phyloP scores from a whole-genome alignment of 306 rosid species.

The Canavalia gladiata region DNA sequence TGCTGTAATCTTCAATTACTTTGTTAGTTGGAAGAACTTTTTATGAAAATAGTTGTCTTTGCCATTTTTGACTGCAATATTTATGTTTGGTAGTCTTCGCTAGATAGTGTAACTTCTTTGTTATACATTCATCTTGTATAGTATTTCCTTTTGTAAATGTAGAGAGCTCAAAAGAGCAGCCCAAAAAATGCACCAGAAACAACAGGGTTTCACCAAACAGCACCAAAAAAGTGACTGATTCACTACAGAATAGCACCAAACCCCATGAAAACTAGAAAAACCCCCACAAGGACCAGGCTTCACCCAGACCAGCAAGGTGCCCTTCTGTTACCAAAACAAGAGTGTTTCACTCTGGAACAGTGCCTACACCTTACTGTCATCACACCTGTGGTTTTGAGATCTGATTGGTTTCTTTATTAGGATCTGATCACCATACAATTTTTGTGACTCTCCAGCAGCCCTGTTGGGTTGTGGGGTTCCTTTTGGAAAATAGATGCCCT shows the following conservation, averaged over 20 bases:
- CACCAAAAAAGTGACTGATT: background rate
- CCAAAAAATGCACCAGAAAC: background rate
- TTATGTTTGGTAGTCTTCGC: conserved; percentile 21
- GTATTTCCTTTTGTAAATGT: conserved; percentile 30
- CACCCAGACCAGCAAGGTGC: background rate
- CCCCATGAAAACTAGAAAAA: background rate
- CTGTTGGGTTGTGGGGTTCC: background rate
- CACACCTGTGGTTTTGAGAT: background rate
- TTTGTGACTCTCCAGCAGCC: background rate
- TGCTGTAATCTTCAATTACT: background rate
- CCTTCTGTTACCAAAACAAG: background rate
- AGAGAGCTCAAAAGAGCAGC: background rate
- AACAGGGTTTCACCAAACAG: background rate
- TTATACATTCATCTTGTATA: background rate
- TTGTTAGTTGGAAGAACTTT: conserved; percentile 16
- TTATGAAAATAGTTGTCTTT: background rate
- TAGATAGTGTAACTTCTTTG: background rate
- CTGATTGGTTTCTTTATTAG: background rate
- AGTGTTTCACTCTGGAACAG: conserved; percentile 3
- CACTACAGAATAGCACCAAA: background rate
- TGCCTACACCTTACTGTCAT: background rate
- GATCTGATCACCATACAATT: background rate
- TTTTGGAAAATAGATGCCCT: background rate
- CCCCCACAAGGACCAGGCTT: background rate
- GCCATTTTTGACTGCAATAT: conserved; percentile 13